These are phyloP conservation scores for Phytophthora gonapodyides DNA, from an alignment of 352 stramenopile species.

Conservation along the genomic window DNA sequence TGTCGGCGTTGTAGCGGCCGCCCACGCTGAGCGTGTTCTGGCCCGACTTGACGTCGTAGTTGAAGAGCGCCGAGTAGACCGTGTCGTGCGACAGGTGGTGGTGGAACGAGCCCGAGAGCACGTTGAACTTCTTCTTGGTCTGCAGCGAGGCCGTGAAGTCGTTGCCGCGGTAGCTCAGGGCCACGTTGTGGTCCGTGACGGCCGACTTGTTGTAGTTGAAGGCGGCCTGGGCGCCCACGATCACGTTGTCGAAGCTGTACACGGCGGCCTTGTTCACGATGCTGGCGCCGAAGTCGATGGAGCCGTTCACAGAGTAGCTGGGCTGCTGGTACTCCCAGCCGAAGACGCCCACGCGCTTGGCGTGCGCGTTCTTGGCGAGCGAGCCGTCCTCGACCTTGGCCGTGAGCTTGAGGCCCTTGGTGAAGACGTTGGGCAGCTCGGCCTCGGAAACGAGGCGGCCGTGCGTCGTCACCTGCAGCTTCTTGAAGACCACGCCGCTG, in stretches of 20 bases:
- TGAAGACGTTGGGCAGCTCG: constrained; percentile 82
- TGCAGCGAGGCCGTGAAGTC: constrained; percentile 82
- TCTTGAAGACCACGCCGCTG: constrained; percentile 80
- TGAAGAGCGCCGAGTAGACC: constrained; percentile 87
- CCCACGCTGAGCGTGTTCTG: constrained; percentile 82
- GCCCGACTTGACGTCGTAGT: constrained; percentile 89
- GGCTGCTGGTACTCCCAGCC: constrained; percentile 77
- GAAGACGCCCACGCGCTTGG: constrained; percentile 76
- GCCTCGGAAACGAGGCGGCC: constrained; percentile 76
- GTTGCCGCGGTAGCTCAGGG: constrained; percentile 70
- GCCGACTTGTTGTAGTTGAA: constrained; percentile 86
- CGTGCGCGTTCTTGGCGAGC: constrained; percentile 74
- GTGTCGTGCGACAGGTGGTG: constrained; percentile 83
- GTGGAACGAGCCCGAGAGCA: constrained; percentile 81
- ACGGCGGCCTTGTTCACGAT: constrained; percentile 67
- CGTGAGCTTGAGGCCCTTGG: constrained; percentile 80
- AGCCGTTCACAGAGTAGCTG: constrained; percentile 63
- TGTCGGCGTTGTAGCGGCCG: constrained; percentile 83
- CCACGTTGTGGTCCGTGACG: constrained; percentile 87
- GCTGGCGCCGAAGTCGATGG: constrained; percentile 60
- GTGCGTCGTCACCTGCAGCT: constrained; percentile 88
- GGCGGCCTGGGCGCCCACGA: constrained; percentile 68
- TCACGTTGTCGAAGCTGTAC: constrained; percentile 81
- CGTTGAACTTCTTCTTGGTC: constrained; percentile 90
- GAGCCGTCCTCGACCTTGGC: constrained; percentile 86